Conservation (phyloP, 345 rosid genomes). For the Stellera chamaejasme region DNA sequence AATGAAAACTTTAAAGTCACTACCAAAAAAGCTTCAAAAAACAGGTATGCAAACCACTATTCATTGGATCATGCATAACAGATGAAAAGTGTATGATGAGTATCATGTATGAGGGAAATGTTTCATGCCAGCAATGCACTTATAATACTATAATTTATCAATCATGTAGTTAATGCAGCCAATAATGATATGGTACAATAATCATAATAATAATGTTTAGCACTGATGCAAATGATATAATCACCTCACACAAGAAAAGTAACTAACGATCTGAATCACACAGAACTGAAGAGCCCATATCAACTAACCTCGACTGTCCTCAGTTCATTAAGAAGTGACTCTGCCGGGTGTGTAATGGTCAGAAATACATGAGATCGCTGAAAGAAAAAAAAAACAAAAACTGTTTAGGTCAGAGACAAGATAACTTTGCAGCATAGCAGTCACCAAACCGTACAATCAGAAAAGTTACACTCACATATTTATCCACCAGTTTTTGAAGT, state of each 20-base stretch:
- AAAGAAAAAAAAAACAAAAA: conserved; percentile 13
- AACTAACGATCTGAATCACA: not conserved
- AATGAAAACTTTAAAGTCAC: not conserved
- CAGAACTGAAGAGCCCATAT: conserved; percentile 9
- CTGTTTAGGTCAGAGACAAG: conserved; percentile 10
- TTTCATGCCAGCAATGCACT: not conserved
- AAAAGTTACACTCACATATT: conserved; percentile 62
- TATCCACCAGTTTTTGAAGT: conserved; percentile 80
- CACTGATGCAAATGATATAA: not conserved
- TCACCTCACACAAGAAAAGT: not conserved
- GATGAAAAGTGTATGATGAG: too few species aligned
- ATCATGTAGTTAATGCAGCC: not conserved
- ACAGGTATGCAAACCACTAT: not conserved
- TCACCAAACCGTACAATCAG: conserved; percentile 1
- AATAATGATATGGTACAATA: too few species aligned
- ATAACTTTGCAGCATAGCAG: not conserved
- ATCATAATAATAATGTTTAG: too few species aligned
- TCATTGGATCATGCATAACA: too few species aligned
- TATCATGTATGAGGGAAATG: too few species aligned
- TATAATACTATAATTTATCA: conserved; percentile 8
- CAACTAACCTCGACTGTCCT: conserved; percentile 89
- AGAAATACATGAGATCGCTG: conserved; percentile 77
- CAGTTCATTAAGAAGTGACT: conserved; percentile 88
- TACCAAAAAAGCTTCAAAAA: not conserved
- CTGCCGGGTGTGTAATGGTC: conserved; percentile 88